Evolutionary conservation across 345 rosid species (phyloP), one percentile per base, ranked within the genome.

Genomic region (Gossypium rotundifolium): DNA sequence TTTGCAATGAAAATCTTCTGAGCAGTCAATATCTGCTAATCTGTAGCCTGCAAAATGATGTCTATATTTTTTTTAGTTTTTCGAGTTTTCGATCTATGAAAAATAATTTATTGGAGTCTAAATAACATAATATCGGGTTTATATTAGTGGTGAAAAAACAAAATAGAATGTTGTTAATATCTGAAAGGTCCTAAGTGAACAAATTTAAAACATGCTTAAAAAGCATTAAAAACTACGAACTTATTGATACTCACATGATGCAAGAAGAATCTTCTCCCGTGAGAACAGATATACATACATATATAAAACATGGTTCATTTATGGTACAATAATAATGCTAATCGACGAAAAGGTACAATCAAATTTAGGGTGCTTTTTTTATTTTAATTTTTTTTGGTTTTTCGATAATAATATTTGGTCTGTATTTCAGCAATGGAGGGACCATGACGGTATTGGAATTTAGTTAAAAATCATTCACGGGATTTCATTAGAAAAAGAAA

Each of bases 391-490:
- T 0, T 29, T 29, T 29, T 4, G 4, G 38, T 29, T 29, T 29
- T 29, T 29, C 33, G 1, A 0, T 29, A 29, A 29, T 29, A 29
- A 29, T 29, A 3, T 49, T 65, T 80, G 79, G 84, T 85, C 85
- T 70, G 61, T 71, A 9, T 69, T 59, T 67, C 62, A 61, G 51
- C 38, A 27, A 48, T 2, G 23, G 67, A 61, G 77, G 86, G 87
- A 75, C 84, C 83, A 54, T 38, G 45, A 54, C 65, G 13, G 17
- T 79, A 3, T 78, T 72, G 74, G 63, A 84, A 45, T 76, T 84
- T 80, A 83, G 81, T 85, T 74, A 52, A 55, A 78, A 59, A 20
- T 22, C 7, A 23, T 76, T 83, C 90, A 87, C 84, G 88, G 64
- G 88, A 52, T 33, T 33, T 33, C 40, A 33, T 33, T 33, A 33